Base-by-base conservation (phyloP, 2,329 filamentous ascomycete species). In the Westerdykella aurantiaca region DNA sequence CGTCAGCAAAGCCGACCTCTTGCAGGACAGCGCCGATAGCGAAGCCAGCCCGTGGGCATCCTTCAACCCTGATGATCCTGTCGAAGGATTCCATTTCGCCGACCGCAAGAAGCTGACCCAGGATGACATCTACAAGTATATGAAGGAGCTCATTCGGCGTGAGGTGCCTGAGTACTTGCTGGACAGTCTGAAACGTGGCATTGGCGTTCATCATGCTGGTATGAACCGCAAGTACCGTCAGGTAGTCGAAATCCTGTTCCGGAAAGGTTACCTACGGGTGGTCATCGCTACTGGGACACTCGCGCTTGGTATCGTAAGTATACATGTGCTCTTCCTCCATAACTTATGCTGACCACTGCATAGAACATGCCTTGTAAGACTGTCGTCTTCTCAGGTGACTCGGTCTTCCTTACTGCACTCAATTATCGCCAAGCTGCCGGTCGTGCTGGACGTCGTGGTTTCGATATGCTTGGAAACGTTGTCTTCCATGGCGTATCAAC, bases 141-240 rank as follows among this genome's bases (percentile, higher is more conserved):
- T 81, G 13, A 55, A 67, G 13, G 69, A 77, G 22, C 67, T 87
- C 5, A 64, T 69, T n/a, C 64, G 67, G 37, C 76, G 76, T 39
- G 67, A 71, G 12, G 69, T 83, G 16, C 61, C 69, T 0, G 68
- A 72, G 10, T 72, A 72, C 50, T 61, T 89, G 7, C 72, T 87
- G 16, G 68, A 76, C 9, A 80, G 80, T 2, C 70, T 91, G 1
- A 71, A 71, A 45, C 73, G 86, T 43, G 86, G 87, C 16, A 72
- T 91, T 14, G 87, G 83, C 25, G 79, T 90, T 6, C 86, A 91
- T 67, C 87, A 91, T 58, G 78, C 85, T 14, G 86, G 86, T 67
- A 81, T 90, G 81, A 90, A 89, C 58, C 75, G 84, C 39, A 79
- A 80, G 49, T 90, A 90, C 58, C 79, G 86, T 31, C 85, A 88